A percentile compares a stretch with the other conserved stretches of the same genome.
Evolutionary conservation across 306 rosid species (phyloP).

Genomic region (Vachellia collinsii): DNA sequence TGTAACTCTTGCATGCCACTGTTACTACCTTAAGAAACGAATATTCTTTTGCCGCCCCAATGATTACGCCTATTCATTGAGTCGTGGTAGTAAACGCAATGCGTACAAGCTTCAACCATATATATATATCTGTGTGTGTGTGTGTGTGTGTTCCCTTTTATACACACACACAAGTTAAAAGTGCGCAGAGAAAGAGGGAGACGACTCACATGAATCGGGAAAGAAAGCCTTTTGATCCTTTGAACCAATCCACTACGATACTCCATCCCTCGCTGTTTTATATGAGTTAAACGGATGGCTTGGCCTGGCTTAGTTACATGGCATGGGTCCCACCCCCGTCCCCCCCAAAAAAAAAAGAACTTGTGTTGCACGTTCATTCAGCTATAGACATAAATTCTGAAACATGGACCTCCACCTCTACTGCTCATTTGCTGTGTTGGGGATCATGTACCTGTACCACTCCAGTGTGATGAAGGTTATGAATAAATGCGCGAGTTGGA

Average conservation of each 20-base stretch:
- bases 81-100: not conserved
- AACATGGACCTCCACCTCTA: not conserved
- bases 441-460: not conserved
- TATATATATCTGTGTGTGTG: too few relatives aligned
- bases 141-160: too few relatives aligned
- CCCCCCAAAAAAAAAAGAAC: too few relatives aligned
- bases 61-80: not conserved
- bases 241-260: not conserved
- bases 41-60: constrained; percentile 6
- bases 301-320: too few relatives aligned
- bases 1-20: constrained; percentile 23
- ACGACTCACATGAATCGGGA: not conserved
- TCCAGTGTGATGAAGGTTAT: not conserved
- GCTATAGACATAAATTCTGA: not conserved
- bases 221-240: not conserved
- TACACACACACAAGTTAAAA: too few relatives aligned
- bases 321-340: too few relatives aligned
- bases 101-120: not conserved
- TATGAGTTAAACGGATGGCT: not conserved
- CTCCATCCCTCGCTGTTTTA: too few relatives aligned
- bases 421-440: not conserved
- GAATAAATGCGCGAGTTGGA: not conserved
- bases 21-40: constrained; percentile 18
- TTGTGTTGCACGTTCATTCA: not conserved
- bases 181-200: not conserved